Conservation (phyloP, 2,329 filamentous ascomycete genomes). For the Verticillium nonalfalfae region DNA sequence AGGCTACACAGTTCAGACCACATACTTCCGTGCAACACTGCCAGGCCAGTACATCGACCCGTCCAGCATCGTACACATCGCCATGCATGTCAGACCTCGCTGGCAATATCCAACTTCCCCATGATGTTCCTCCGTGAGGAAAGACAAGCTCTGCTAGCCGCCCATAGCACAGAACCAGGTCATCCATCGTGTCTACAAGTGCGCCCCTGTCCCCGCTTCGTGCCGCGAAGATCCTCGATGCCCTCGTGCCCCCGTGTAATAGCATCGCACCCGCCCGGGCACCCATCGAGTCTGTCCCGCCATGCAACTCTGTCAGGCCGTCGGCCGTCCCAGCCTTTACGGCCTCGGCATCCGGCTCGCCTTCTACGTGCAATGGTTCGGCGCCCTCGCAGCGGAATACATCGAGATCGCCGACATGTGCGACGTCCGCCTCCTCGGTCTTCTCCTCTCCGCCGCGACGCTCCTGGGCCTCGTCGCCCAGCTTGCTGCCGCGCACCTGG, state of each 20-base stretch:
- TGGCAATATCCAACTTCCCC: not conserved
- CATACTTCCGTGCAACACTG: not conserved
- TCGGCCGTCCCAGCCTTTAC: constrained; percentile 23
- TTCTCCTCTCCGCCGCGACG: constrained; percentile 19
- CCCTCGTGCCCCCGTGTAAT: not conserved
- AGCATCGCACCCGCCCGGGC: not conserved
- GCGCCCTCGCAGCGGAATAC: constrained; percentile 21
- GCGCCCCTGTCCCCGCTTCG: not conserved
- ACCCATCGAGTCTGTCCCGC: not conserved
- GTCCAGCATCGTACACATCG: not conserved
- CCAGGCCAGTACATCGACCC: not conserved
- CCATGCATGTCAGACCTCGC: not conserved
- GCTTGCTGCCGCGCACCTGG: constrained; percentile 12
- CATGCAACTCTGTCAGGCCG: constrained; percentile 17
- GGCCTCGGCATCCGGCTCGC: constrained; percentile 26
- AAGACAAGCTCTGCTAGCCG: not conserved
- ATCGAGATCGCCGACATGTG: constrained; percentile 18
- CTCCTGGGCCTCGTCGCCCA: constrained; percentile 20
- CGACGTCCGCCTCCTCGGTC: constrained; percentile 22
- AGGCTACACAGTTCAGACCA: not conserved
- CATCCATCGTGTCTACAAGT: not conserved
- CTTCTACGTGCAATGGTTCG: constrained; percentile 30
- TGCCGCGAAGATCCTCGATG: not conserved
- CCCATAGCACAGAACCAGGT: not conserved
- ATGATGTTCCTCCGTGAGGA: not conserved